Percentiles rank a stretch among this genome's conserved stretches.
These are phyloP conservation scores for Eutypa lata DNA, from an alignment of 2,329 filamentous ascomycete species.

Conservation along the genomic window DNA sequence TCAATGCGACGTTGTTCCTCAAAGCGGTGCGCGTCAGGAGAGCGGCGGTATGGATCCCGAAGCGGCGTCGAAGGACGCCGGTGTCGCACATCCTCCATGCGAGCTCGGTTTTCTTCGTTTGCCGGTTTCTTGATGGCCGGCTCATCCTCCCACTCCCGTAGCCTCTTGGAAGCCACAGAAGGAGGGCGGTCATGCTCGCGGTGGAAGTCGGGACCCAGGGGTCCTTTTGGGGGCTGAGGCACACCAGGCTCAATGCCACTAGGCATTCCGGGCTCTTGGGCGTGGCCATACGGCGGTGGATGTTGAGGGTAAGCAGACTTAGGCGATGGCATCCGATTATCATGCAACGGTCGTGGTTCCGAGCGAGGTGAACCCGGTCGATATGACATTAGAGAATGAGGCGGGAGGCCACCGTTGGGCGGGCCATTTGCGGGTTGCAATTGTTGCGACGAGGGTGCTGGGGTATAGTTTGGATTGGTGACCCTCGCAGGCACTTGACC, in stretches of 20 bases:
- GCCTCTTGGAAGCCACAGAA: conserved; percentile 78
- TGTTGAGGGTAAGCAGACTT: conserved; percentile 82
- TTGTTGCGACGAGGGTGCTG: conserved; percentile 32
- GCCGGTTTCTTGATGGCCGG: conserved; percentile 76
- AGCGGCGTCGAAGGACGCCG: conserved; percentile 76
- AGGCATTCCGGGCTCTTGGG: conserved; percentile 57
- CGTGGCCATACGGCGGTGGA: conserved; percentile 66
- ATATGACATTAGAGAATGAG: conserved; percentile 65
- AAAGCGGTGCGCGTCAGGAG: conserved; percentile 66
- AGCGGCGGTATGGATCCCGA: conserved; percentile 68
- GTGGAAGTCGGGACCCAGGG: conserved; percentile 63
- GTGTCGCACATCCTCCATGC: conserved; percentile 78
- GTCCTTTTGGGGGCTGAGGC: conserved; percentile 52
- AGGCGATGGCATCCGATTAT: conserved; percentile 87
- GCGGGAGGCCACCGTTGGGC: conserved; percentile 39
- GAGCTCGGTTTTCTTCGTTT: conserved; percentile 82
- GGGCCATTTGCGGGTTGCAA: conserved; percentile 40
- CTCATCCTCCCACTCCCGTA: conserved; percentile 91
- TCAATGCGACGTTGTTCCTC: conserved; percentile 63
- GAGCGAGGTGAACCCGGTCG: conserved; percentile 76
- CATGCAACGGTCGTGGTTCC: conserved; percentile 73
- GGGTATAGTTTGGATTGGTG: conserved; percentile 36
- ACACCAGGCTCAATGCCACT: conserved; percentile 69
- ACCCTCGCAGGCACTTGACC: conserved; percentile 39
- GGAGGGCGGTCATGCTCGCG: conserved; percentile 70